Evolutionary conservation across 768 basidiomycete genomes (phyloP), one percentile per base, ranked within the genome.

Genomic region (Neoboletus magnificus): DNA sequence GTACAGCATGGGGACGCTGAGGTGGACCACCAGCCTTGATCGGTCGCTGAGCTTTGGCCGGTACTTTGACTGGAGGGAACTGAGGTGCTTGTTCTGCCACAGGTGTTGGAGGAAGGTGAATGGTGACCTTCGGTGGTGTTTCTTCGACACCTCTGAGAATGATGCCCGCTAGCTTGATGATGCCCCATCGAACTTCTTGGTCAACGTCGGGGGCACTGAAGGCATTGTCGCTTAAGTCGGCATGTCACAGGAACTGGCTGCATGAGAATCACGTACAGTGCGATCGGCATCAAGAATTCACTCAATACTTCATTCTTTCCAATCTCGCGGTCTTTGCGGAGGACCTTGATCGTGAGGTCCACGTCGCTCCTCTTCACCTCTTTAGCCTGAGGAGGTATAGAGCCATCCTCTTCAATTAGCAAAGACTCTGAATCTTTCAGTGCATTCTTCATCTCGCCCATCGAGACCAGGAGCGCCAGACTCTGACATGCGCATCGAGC

Each of bases 131-230:
- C 1, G 95, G 95, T 7, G 89, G 77, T 2, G 85, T 79, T 71
- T 98, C 96, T 55, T 91, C 85, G 4, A 85, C 76, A 23, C 91
- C 89, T 49, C 87, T 84, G 61, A 95, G 86, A 41, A 93, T 80
- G 20, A 96, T 78, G 63, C 98, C 96, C 6, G 91, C 92, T 23
- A 97, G 76, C 72, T 98, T 98, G 64, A 98, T 78, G 47, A 96
- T 75, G 60, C 88, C 91, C 84, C 93, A 91, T 44, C 94, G 87
- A 39, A 95, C 89, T 73, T 96, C 91, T 64, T 91, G 81, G 69
- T 97, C 93, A 52, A 85, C 79, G 56, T 87, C 84, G 0, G 87
- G 79, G 32, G 85, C 82, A 32, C 92, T 94, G 41, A 18, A n/a
- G 32, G 30, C 27, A 22, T 53, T 13, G 32, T 37, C 15, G 23